Percentiles rank a stretch among this genome's conserved stretches.
Conservation (phyloP, 208 protist genomes). For the Leishmania major region DNA sequence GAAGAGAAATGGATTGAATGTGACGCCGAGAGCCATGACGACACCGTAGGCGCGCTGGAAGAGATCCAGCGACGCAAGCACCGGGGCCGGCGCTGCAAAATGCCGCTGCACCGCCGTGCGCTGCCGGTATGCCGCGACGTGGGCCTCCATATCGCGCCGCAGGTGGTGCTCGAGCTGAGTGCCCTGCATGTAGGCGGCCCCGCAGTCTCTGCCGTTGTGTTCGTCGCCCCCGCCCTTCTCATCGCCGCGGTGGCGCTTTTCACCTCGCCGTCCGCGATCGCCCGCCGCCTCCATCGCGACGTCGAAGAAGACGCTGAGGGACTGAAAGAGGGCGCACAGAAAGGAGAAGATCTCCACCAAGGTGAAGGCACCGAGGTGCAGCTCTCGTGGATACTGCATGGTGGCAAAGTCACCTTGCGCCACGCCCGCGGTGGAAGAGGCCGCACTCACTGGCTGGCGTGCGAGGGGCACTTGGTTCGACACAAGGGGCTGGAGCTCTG, state of each 20-base stretch:
- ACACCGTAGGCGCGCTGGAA: constrained; percentile 73
- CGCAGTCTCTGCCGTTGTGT: neutral
- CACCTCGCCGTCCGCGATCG: constrained; percentile 3
- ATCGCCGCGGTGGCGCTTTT: constrained; percentile 12
- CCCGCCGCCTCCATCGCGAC: neutral
- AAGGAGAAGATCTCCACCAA: constrained; percentile 60
- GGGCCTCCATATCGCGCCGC: constrained; percentile 20
- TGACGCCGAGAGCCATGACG: constrained; percentile 81
- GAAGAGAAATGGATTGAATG: constrained; percentile 84
- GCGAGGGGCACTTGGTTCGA: constrained; percentile 18
- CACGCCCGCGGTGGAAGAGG: neutral
- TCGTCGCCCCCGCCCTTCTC: neutral
- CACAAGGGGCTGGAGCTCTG: constrained; percentile 52
- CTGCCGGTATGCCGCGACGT: neutral
- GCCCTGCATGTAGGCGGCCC: constrained; percentile 3
- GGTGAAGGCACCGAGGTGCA: constrained; percentile 67
- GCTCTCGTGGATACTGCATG: constrained; percentile 58
- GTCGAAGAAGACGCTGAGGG: constrained; percentile 29
- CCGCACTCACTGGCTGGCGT: neutral
- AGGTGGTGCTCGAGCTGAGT: constrained; percentile 14
- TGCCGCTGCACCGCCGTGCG: neutral
- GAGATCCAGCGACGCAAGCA: constrained; percentile 31
- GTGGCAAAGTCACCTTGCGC: neutral
- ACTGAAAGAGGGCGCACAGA: constrained; percentile 44
- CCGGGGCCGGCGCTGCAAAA: neutral